A percentile compares a stretch with the other conserved stretches of the same genome.
phyloP scores from a whole-genome alignment of 75 land plant species.

The Adiantum capillusveneris region DNA sequence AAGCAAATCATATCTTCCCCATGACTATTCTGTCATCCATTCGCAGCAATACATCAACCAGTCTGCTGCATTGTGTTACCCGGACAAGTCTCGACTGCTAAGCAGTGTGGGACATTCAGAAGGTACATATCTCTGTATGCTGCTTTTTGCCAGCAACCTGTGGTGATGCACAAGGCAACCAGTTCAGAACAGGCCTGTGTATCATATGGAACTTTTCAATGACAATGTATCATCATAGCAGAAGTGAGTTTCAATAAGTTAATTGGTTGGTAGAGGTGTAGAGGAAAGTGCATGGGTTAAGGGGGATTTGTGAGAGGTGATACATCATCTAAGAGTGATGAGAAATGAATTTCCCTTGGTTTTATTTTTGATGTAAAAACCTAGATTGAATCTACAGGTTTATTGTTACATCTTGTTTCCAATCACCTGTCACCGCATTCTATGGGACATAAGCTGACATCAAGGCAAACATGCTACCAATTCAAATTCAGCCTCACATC shows the following conservation, averaged over 20 bases:
- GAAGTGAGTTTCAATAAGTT: too few species aligned
- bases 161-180: slow-evolving; percentile 79
- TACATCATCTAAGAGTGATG: too few species aligned
- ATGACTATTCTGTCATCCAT: not conserved
- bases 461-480: slow-evolving; percentile 42
- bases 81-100: slow-evolving; percentile 88
- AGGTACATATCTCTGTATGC: slow-evolving; percentile 77
- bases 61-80: too few species aligned
- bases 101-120: slow-evolving; percentile 71
- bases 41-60: not conserved
- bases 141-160: slow-evolving; percentile 77
- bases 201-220: slow-evolving; percentile 35
- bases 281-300: too few species aligned
- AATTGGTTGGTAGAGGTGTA: too few species aligned
- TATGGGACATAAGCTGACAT: slow-evolving; percentile 20
- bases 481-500: slow-evolving; percentile 34
- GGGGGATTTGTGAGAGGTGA: too few species aligned
- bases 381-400: not conserved
- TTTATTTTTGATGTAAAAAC: not conserved
- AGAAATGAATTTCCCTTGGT: too few species aligned
- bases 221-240: too few species aligned
- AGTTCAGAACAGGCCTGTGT: slow-evolving; percentile 45
- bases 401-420: too few species aligned
- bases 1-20: too few species aligned
- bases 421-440: slow-evolving; percentile 21